Percentiles rank a stretch among this genome's conserved stretches.
Conservation (phyloP, 2,329 filamentous ascomycete species). For the Trichoderma asperellum region DNA sequence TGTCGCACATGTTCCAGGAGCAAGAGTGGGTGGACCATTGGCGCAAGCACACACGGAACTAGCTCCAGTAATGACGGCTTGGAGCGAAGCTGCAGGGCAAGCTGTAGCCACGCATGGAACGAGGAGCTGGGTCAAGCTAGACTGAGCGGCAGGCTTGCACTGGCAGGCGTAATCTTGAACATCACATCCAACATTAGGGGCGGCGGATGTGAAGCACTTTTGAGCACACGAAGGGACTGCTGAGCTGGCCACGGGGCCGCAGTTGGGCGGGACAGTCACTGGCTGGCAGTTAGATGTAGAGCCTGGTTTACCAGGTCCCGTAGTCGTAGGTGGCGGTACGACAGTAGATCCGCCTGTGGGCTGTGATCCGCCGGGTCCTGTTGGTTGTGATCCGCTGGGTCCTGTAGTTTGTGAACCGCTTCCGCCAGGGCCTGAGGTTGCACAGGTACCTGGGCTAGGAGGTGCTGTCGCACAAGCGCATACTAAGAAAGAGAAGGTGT, state of each 20-base stretch:
- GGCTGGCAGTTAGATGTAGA: constrained; percentile 12
- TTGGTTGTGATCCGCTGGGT: neutral
- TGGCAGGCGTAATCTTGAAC: constrained; percentile 37
- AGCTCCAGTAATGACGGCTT: constrained; percentile 36
- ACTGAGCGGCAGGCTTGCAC: constrained; percentile 34
- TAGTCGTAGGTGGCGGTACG: neutral
- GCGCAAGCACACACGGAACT: constrained; percentile 34
- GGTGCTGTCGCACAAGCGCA: constrained; percentile 30
- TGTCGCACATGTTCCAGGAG: constrained; percentile 4
- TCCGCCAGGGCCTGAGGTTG: constrained; percentile 3
- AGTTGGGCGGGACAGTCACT: constrained; percentile 31
- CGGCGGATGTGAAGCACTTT: constrained; percentile 37
- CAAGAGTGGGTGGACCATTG: constrained; percentile 13
- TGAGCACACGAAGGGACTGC: constrained; percentile 38
- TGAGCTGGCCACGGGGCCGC: constrained; percentile 35
- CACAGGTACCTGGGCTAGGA: constrained; percentile 27
- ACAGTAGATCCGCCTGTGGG: neutral
- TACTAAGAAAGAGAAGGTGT: constrained; percentile 4
- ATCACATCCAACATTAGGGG: constrained; percentile 36
- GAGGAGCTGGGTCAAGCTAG: constrained; percentile 34
- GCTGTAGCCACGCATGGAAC: constrained; percentile 36
- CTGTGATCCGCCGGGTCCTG: neutral
- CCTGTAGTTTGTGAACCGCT: neutral
- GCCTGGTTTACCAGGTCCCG: neutral
- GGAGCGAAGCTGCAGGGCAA: constrained; percentile 32